Percentiles rank a stretch among this genome's conserved stretches.
Conservation (phyloP, 2,329 filamentous ascomycete species). For the Thielaviopsis musarum region DNA sequence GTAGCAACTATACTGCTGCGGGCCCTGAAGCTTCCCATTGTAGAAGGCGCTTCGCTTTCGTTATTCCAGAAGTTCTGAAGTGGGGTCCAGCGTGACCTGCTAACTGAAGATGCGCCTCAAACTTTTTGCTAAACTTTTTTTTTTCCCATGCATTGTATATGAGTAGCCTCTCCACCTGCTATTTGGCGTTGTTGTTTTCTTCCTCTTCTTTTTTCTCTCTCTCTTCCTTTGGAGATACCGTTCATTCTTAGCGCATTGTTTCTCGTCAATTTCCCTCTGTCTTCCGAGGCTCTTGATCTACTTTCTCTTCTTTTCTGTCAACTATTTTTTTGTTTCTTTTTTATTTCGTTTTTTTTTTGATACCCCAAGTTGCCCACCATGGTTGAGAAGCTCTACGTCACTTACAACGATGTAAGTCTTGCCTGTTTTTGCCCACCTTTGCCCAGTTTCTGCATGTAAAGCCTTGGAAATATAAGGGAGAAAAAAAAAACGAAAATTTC, state of each 20-base stretch:
- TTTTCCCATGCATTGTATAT: neutral
- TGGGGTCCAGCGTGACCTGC: neutral
- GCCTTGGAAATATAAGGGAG: too few relatives aligned
- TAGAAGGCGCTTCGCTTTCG: neutral
- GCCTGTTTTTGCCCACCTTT: neutral
- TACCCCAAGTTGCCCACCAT: constrained; percentile 31
- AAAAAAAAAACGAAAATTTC: neutral
- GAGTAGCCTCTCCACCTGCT: neutral
- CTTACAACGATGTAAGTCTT: constrained; percentile 68
- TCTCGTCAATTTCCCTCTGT: neutral
- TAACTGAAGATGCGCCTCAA: neutral
- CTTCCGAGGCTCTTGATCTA: neutral
- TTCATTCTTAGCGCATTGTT: neutral
- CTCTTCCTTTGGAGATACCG: neutral
- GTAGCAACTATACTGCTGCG: neutral
- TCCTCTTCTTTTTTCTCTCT: neutral
- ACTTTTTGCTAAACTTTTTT: constrained; percentile 3
- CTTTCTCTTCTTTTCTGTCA: neutral
- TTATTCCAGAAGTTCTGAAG: neutral
- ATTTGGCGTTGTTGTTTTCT: neutral
- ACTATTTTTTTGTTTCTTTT: neutral
- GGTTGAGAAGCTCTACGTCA: constrained; percentile 76
- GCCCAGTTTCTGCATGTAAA: neutral
- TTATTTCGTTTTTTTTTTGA: neutral
- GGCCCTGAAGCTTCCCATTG: neutral